Conservation (phyloP, 306 rosid species). For the Quercus berberidifolia region DNA sequence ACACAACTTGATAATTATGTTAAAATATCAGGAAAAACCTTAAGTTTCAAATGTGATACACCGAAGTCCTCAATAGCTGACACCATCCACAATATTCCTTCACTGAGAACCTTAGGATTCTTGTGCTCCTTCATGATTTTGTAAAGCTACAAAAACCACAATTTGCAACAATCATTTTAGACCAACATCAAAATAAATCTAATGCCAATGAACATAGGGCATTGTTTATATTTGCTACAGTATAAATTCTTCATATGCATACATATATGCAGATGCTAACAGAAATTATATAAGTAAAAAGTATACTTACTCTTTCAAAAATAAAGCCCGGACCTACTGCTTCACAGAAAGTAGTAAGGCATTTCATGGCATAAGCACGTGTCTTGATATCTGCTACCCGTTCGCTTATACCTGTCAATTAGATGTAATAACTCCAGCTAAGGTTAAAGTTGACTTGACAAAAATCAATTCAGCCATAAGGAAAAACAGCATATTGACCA, state of each 20-base stretch:
- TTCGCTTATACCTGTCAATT: slow-evolving; percentile 74
- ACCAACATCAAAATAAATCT: slow-evolving; percentile 6
- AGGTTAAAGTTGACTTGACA: neutral
- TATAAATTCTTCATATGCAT: neutral
- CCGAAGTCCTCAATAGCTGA: slow-evolving; percentile 97
- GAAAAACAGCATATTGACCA: neutral
- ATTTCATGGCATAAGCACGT: slow-evolving; percentile 84
- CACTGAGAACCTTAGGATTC: slow-evolving; percentile 98
- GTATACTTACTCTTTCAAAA: slow-evolving; percentile 82
- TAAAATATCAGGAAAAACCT: slow-evolving; percentile 44
- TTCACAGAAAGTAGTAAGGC: slow-evolving; percentile 85
- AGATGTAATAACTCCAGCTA: neutral
- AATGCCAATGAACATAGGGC: neutral
- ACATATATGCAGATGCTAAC: neutral
- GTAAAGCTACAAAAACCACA: slow-evolving; percentile 51
- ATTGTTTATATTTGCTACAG: neutral
- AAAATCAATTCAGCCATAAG: slow-evolving; percentile 1
- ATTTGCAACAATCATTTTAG: neutral
- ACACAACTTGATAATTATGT: neutral
- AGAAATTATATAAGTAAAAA: slow-evolving; percentile 7
- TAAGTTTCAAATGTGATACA: slow-evolving; percentile 79
- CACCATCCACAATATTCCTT: slow-evolving; percentile 96
- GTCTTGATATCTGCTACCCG: slow-evolving; percentile 99
- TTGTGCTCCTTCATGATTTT: slow-evolving; percentile 98
- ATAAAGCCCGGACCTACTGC: slow-evolving; percentile 98